phyloP scores from a whole-genome alignment of 257 asterid species.

The Solanum megistacrolobum region DNA sequence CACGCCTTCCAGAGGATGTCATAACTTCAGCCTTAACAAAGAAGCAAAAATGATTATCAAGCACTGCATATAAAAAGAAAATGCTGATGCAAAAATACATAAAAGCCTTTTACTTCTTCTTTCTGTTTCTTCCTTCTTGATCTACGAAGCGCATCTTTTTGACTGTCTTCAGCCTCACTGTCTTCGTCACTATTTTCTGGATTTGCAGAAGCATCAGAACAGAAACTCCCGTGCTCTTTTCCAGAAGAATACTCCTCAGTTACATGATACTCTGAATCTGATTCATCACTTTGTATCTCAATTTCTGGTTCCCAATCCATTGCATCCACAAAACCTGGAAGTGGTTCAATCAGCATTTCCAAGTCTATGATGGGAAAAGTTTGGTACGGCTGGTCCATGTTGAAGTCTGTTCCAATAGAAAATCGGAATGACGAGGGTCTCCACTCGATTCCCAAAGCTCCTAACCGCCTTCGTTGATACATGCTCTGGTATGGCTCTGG shows the following conservation, averaged over 20 bases:
- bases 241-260: constrained; percentile 86
- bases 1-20: constrained; percentile 95
- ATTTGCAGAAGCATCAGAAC: constrained; percentile 45
- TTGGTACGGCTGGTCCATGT: constrained; percentile 69
- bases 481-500: constrained; percentile 91
- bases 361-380: constrained; percentile 72
- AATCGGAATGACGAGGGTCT: constrained; percentile 81
- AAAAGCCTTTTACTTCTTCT: constrained; percentile 30
- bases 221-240: constrained; percentile 56
- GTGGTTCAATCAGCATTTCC: constrained; percentile 71
- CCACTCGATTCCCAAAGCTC: constrained; percentile 95
- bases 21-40: constrained; percentile 57
- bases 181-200: constrained; percentile 52
- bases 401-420: constrained; percentile 80
- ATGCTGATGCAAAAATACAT: neutral
- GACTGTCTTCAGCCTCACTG: constrained; percentile 49
- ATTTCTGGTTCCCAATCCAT: constrained; percentile 96
- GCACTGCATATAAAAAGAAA: neutral
- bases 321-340: constrained; percentile 81
- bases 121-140: constrained; percentile 74
- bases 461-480: constrained; percentile 78
- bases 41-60: neutral
- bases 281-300: constrained; percentile 80
- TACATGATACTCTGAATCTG: constrained; percentile 84
- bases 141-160: constrained; percentile 56